Evolutionary conservation across 2,329 filamentous ascomycete genomes (phyloP), one percentile per base, ranked within the genome.

Genomic region (Chrysoporthe puriensis): DNA sequence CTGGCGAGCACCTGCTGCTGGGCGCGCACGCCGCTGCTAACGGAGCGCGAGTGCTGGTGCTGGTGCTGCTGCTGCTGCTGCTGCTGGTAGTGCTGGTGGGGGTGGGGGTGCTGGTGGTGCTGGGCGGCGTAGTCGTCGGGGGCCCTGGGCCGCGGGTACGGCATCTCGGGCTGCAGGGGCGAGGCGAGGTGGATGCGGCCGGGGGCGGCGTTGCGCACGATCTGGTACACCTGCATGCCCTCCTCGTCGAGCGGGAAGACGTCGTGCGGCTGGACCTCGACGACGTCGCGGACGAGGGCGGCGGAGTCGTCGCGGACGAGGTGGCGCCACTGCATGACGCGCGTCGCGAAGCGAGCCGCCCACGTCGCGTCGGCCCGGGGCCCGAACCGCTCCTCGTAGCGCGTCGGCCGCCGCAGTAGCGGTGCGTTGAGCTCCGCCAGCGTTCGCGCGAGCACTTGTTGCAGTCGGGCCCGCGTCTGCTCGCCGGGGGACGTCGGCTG

Each of bases 271-370:
- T 62, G 57, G 11, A 69, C 68, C 14, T 63, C 62, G 40, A 69
- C 63, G 32, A 67, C 56, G 43, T 62, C 58, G 21, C 48, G 43
- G 52, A 48, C 48, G 43, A 69, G 52, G 9, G 68, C 43, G 18
- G 43, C 65, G 52, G 63, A 57, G 13, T 50, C 65, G 26, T 65
- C 60, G 18, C 65, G 65, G 43, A 67, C 66, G 32, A 63, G 44
- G 48, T 58, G 64, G 16, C 68, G 65, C 68, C 68, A 69, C 58
- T 69, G 68, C 50, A 69, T 67, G 62, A 69, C 44, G 18, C 68
- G 68, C 8, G 68, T 69, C 7, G 68, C 62, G 48, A 67, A 67
- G 32, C 68, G 68, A 6, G 68, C 62, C 1, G 68, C 68, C 68
- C 68, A 69, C 0, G 68, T 67, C 32, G 61, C 68, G 52, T 69